Conservation (phyloP, 1,284 basidiomycete species). For the Naganishia albida region DNA sequence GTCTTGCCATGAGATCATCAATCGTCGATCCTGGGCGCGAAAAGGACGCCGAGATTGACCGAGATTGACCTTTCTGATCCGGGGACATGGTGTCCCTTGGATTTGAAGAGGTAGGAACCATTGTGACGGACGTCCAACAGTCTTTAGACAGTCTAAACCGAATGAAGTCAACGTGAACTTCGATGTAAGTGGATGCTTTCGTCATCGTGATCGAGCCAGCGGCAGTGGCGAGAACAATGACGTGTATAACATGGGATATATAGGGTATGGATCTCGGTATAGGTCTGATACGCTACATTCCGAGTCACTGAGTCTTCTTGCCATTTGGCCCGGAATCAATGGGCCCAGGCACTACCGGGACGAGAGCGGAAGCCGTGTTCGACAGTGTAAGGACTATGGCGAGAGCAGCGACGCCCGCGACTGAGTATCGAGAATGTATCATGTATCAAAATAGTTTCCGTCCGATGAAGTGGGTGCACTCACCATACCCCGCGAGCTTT, state of each 20-base stretch:
- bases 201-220: not conserved
- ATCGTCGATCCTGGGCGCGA: conserved; percentile 22
- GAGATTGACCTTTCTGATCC: conserved; percentile 3
- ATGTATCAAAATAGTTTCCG: too few species aligned
- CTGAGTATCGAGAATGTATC: not conserved
- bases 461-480: not conserved
- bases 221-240: too few species aligned
- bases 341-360: conserved; percentile 17
- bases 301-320: conserved; percentile 18
- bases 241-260: not conserved
- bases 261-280: too few species aligned
- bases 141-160: too few species aligned
- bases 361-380: conserved; percentile 12
- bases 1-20: conserved; percentile 26
- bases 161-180: too few species aligned
- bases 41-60: conserved; percentile 17
- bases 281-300: not conserved
- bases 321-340: not conserved
- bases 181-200: too few species aligned
- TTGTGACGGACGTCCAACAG: too few species aligned
- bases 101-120: too few species aligned
- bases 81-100: conserved; percentile 10
- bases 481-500: conserved; percentile 33
- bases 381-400: conserved; percentile 19
- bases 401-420: conserved; percentile 21